Base-by-base conservation (phyloP, 1,284 basidiomycete genomes). In the Melampsora medusae region DNA sequence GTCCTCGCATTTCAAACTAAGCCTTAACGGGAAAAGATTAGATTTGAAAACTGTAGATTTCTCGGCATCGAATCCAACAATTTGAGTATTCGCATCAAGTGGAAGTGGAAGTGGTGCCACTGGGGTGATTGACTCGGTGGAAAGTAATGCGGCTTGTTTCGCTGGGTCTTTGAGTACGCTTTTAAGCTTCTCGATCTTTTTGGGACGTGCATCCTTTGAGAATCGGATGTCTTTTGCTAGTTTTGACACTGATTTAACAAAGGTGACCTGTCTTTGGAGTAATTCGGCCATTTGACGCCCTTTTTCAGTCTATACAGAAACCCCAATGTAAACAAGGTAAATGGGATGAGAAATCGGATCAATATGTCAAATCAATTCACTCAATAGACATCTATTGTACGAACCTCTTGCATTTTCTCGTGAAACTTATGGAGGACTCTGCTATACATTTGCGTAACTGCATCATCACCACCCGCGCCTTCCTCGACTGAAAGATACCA, bases 1-100 rank as follows among this genome's bases (percentile, higher is more conserved):
- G 60, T 76, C 16, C 42, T 75, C 50, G 71, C 70, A 69, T 65
- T 61, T 90, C 82, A 98, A 96, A 84, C 92, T 93, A 14, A 99
- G 86, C 22, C 96, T 86, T 66, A 99, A 86, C 0, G 97, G 97
- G 79, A 91, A 92, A 69, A 98, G 89, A 81, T 96, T 98, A 59
- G 94, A 97, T 83, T 99, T 99, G 88, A 99, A 99, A 38, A 99
- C 90, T 10, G 91, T 92, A 17, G 93, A 96, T 81, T 92, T 92
- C 74, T 99, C 95, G 0, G 94, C 85, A 49, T 90, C 89, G 80
- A 98, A 91, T 0, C 94, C 93, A 0, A 88, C 90, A 42, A 97
- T 87, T 77, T 89, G 87, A 38, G 96, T 86, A 4, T 87, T 87
- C 1, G 95, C 92, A 80, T 99, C 92, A 56, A 99, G 87, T 0